Percentiles rank a stretch among this genome's conserved stretches.
Evolutionary conservation across 495 filamentous ascomycete species (phyloP).

Genomic region (Xylaria venustula): DNA sequence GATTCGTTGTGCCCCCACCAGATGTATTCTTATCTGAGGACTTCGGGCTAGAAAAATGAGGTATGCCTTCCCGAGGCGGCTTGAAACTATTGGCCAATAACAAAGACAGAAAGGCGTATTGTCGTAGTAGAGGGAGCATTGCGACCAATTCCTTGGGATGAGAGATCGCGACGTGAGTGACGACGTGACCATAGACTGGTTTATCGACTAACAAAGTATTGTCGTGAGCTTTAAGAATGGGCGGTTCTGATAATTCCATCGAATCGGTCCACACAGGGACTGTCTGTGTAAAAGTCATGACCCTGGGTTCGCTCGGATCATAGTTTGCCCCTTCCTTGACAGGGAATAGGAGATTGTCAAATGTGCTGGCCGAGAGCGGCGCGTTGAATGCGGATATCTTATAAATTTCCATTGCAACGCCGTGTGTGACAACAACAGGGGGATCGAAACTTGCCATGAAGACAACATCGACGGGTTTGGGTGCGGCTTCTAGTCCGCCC

Average conservation of each 20-base stretch:
- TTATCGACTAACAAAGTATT: constrained; percentile 73
- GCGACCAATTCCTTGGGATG: constrained; percentile 82
- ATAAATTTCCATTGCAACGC: constrained; percentile 65
- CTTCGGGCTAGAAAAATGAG: background rate
- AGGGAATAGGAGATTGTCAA: constrained; percentile 66
- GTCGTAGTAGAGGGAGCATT: constrained; percentile 72
- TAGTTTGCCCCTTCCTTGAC: constrained; percentile 30
- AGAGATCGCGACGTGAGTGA: constrained; percentile 75
- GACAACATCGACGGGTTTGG: constrained; percentile 67
- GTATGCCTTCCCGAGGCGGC: constrained; percentile 17
- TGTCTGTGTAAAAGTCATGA: constrained; percentile 35
- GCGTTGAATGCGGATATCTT: constrained; percentile 60
- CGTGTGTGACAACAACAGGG: constrained; percentile 70
- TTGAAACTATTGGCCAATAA: constrained; percentile 63
- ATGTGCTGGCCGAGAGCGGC: constrained; percentile 54
- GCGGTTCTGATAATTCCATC: constrained; percentile 32
- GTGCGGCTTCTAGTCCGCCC: constrained; percentile 32
- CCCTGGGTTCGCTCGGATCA: constrained; percentile 39
- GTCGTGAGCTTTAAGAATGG: constrained; percentile 52
- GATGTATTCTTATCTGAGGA: background rate
- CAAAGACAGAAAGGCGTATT: constrained; percentile 68
- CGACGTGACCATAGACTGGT: constrained; percentile 61
- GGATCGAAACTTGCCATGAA: constrained; percentile 86
- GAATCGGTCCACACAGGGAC: constrained; percentile 20
- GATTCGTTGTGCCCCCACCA: constrained; percentile 23